These are phyloP conservation scores for Globisporangium megalacanthum DNA, from an alignment of 352 stramenopile genomes.

Conservation along the genomic window DNA sequence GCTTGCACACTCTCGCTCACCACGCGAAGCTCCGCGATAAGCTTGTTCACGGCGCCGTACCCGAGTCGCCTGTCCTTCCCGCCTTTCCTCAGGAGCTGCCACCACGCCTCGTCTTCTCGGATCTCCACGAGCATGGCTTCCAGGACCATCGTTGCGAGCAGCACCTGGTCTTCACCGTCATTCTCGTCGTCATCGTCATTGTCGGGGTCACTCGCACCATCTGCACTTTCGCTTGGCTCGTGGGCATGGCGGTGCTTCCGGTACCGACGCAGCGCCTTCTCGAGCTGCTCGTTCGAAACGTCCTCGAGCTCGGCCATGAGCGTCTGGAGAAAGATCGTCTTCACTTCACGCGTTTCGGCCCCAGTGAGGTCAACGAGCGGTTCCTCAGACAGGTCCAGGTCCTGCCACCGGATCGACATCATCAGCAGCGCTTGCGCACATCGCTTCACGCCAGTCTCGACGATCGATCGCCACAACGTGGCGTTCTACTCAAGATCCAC, in stretches of 20 bases:
- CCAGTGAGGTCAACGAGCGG: slow-evolving; percentile 25
- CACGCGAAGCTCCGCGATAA: slow-evolving; percentile 57
- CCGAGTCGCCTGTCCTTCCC: slow-evolving; percentile 36
- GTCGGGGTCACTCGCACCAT: slow-evolving; percentile 4
- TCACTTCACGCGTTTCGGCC: background rate
- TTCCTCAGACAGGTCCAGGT: slow-evolving; percentile 57
- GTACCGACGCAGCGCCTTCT: slow-evolving; percentile 39
- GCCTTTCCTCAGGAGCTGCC: slow-evolving; percentile 35
- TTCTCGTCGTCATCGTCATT: slow-evolving; percentile 11
- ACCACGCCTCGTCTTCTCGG: slow-evolving; percentile 53
- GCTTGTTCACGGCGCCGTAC: slow-evolving; percentile 59
- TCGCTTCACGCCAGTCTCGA: slow-evolving; percentile 45
- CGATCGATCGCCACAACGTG: slow-evolving; percentile 41
- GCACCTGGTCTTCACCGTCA: slow-evolving; percentile 12
- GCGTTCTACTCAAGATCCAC: slow-evolving; percentile 25
- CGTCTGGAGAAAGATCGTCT: slow-evolving; percentile 44
- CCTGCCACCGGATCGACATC: slow-evolving; percentile 63
- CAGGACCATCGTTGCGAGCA: slow-evolving; percentile 42
- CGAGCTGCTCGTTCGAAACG: slow-evolving; percentile 52
- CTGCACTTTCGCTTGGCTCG: slow-evolving; percentile 11
- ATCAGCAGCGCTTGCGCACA: slow-evolving; percentile 59
- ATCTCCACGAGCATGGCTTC: slow-evolving; percentile 52
- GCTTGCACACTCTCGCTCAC: slow-evolving; percentile 31
- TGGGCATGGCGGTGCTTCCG: slow-evolving; percentile 5
- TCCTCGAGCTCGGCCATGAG: slow-evolving; percentile 47